A percentile compares a stretch with the other conserved stretches of the same genome.
Evolutionary conservation across 768 basidiomycete genomes (phyloP).

Genomic region (Phanerochaete sordida): DNA sequence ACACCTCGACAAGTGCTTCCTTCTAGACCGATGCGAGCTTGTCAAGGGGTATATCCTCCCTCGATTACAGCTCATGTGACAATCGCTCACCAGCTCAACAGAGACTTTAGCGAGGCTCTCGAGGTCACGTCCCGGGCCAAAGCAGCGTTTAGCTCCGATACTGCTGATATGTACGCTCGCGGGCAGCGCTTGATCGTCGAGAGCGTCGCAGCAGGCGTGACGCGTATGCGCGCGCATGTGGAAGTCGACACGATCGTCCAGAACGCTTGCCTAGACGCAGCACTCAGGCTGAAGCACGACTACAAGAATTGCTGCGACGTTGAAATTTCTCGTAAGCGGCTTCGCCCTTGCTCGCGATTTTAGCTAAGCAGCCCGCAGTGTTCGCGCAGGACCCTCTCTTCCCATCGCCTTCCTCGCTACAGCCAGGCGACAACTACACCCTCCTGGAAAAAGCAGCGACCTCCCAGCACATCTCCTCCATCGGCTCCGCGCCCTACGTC

Average conservation of each 20-base stretch:
- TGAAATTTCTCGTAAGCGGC: conserved; percentile 52
- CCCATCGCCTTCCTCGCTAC: conserved; percentile 1
- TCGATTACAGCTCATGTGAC: not conserved
- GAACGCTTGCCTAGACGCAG: conserved; percentile 51
- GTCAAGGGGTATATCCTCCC: conserved; percentile 43
- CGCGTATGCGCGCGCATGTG: conserved; percentile 64
- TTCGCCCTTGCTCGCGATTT: too few species aligned
- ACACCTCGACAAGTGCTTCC: conserved; percentile 68
- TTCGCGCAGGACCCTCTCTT: conserved; percentile 42
- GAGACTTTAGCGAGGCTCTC: conserved; percentile 56
- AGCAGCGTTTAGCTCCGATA: conserved; percentile 38
- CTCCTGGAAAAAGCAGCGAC: conserved; percentile 42
- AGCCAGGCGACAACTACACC: conserved; percentile 41
- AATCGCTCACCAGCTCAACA: conserved; percentile 17
- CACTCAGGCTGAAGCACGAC: conserved; percentile 42
- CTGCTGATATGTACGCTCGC: conserved; percentile 45
- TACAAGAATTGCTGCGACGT: conserved; percentile 48
- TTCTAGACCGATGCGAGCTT: conserved; percentile 52
- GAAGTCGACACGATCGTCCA: conserved; percentile 57
- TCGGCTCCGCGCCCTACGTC: conserved; percentile 67
- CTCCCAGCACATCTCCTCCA: conserved; percentile 40
- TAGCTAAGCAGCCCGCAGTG: conserved; percentile 34
- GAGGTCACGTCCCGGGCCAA: conserved; percentile 49
- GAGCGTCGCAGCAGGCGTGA: conserved; percentile 60
- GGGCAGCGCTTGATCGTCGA: conserved; percentile 52